Evolutionary conservation across 305 asterid genomes (phyloP), one percentile per base, ranked within the genome.

Genomic region (Plantago coronopus): DNA sequence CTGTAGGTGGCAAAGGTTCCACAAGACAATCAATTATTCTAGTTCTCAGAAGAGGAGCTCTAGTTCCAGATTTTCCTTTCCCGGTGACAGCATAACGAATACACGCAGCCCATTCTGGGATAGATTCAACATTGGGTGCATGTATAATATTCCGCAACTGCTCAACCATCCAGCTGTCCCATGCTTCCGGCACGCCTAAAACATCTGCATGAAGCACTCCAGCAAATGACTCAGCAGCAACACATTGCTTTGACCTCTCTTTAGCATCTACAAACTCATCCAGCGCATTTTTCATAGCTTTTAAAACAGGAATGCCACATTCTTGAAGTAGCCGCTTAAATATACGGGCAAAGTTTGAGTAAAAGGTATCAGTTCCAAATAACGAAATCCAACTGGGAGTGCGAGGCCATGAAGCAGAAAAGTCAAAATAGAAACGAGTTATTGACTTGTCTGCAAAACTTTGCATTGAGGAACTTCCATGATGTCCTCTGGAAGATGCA

Each of bases 361-460:
- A 90, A 65, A 94, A 94, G 50, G 83, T 87, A 72, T 85, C 95
- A 61, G 64, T 84, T 71, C 97, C 95, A 38, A 86, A 81, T 62
- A 86, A 90, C 51, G 97, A 87, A 64, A 94, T 90, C 99, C 99
- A 94, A 74, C 73, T 87, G 51, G 96, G 97, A 48, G 99, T 90
- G 60, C 95, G 97, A 63, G 99, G 99, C 99, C 99, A 94, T 21
- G 96, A 81, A 68, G 97, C 80, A 79, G 99, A 87, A 81, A 94
- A 94, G 70, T 94, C 99, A 64, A 94, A 94, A 78, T 85, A 94
- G 86, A 90, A 94, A 49, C 81, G 95, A 54, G 96, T 86, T 57
- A 94, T 83, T 56, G 99, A 94, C 78, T 90, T 90, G 73, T 94
- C 99, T 21, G 95, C 95, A 64, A 87, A 72, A 62, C 94, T 85